phyloP scores from a whole-genome alignment of 2,329 filamentous ascomycete genomes.

The Lecanicillium sp. region DNA sequence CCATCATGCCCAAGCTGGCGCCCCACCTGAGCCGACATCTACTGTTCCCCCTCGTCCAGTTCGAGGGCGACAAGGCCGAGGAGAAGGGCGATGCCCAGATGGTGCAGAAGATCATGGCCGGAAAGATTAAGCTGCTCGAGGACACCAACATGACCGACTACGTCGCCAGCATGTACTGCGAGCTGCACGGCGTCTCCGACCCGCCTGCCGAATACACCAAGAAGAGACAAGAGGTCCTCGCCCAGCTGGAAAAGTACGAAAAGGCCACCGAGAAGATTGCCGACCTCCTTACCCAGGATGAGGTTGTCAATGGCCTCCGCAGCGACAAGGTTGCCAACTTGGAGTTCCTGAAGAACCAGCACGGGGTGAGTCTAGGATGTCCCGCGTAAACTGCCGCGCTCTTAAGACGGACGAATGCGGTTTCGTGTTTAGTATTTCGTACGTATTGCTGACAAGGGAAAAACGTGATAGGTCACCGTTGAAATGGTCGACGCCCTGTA shows the following conservation, averaged over 20 bases:
- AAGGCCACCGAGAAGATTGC: constrained; percentile 85
- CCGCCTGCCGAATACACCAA: constrained; percentile 78
- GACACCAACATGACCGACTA: constrained; percentile 99
- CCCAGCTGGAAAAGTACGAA: constrained; percentile 74
- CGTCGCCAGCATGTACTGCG: constrained; percentile 83
- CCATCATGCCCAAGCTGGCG: constrained; percentile 82
- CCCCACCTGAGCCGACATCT: constrained; percentile 91
- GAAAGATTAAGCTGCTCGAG: constrained; percentile 91
- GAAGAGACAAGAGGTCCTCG: constrained; percentile 83
- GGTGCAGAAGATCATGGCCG: constrained; percentile 65
- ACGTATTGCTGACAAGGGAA: background rate
- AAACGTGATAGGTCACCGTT: constrained; percentile 58
- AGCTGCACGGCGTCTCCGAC: constrained; percentile 73
- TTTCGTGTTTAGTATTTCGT: background rate
- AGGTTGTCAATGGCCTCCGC: constrained; percentile 82
- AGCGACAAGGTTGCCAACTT: constrained; percentile 98
- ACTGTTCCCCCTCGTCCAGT: constrained; percentile 94
- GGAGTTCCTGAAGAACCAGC: constrained; percentile 94
- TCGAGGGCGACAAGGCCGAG: constrained; percentile 74
- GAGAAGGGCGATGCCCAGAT: constrained; percentile 55
- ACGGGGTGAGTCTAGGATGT: constrained; percentile 56
- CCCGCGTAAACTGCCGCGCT: background rate
- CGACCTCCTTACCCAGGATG: constrained; percentile 77
- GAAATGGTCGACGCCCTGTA: constrained; percentile 96
- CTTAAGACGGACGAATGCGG: background rate